These are phyloP conservation scores for Phytopythium delawarense DNA, from an alignment of 352 stramenopile genomes.

Conservation along the genomic window DNA sequence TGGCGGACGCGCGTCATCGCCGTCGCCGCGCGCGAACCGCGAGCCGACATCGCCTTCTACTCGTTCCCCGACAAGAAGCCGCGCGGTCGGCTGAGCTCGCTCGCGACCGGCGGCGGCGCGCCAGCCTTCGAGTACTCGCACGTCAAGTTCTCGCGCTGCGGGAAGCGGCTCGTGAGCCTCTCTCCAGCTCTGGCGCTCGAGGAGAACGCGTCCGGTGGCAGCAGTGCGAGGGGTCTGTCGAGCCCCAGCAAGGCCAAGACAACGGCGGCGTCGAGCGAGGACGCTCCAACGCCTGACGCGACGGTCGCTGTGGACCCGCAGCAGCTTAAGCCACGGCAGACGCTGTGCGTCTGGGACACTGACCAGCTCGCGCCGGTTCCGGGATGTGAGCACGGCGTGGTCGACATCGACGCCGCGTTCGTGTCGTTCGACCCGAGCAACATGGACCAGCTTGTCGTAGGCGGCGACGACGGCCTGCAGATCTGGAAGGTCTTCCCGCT, in stretches of 20 bases:
- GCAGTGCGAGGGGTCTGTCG: neutral
- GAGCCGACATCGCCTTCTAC: conserved; percentile 56
- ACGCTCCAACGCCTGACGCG: neutral
- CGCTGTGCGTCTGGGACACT: conserved; percentile 65
- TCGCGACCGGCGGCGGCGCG: neutral
- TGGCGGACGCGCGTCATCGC: conserved; percentile 52
- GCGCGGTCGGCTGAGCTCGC: conserved; percentile 37
- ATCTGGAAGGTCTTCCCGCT: conserved; percentile 67
- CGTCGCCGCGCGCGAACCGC: conserved; percentile 43
- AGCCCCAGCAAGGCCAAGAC: conserved; percentile 1
- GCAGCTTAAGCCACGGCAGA: conserved; percentile 1
- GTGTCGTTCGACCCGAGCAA: conserved; percentile 71
- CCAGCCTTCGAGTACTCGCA: conserved; percentile 54
- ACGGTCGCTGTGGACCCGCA: neutral
- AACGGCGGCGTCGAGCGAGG: neutral
- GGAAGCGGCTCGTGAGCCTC: conserved; percentile 48
- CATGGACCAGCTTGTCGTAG: conserved; percentile 54
- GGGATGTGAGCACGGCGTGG: conserved; percentile 27
- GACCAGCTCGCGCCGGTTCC: conserved; percentile 44
- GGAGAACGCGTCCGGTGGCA: neutral
- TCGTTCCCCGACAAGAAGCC: conserved; percentile 78
- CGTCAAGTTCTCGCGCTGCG: conserved; percentile 69
- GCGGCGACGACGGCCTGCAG: conserved; percentile 52
- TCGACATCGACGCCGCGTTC: conserved; percentile 34
- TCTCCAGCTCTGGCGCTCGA: neutral